Evolutionary conservation across 108 stramenopile species (phyloP).

Genomic region (Pseudonitzschia multiseries): DNA sequence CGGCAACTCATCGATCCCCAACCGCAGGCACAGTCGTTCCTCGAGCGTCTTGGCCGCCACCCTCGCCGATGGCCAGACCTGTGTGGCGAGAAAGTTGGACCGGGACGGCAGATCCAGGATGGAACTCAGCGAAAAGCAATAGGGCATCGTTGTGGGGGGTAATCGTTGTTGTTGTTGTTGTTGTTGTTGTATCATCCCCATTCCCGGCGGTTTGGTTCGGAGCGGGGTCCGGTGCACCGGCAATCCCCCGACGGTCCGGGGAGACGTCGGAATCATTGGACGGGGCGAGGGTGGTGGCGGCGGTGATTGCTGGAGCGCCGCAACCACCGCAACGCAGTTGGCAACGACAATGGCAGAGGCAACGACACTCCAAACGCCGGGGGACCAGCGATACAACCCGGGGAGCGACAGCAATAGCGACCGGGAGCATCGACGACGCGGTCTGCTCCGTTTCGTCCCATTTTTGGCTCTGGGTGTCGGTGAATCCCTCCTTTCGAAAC

Average conservation of each 20-base stretch:
- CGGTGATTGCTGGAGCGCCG: not conserved
- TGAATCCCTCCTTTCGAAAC: too few relatives aligned
- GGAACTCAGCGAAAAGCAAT: slow-evolving; percentile 40
- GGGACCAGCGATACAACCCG: too few relatives aligned
- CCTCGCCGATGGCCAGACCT: slow-evolving; percentile 82
- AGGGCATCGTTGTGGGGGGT: slow-evolving; percentile 11
- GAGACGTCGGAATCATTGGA: not conserved
- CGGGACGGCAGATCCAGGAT: slow-evolving; percentile 25
- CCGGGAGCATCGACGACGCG: too few relatives aligned
- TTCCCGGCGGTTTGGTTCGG: not conserved
- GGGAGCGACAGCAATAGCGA: too few relatives aligned
- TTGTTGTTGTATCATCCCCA: not conserved
- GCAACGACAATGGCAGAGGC: not conserved
- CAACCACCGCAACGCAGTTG: not conserved
- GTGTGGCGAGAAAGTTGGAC: slow-evolving; percentile 72
- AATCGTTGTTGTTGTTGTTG: not conserved
- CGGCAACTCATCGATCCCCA: too few relatives aligned
- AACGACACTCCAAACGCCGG: too few relatives aligned
- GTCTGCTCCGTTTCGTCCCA: too few relatives aligned
- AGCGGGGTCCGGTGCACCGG: slow-evolving; percentile 15
- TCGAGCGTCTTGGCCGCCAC: slow-evolving; percentile 48
- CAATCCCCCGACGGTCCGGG: slow-evolving; percentile 12
- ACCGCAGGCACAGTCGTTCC: slow-evolving; percentile 1
- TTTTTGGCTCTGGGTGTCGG: too few relatives aligned
- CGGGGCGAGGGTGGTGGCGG: too few relatives aligned